phyloP scores from a whole-genome alignment of 495 filamentous ascomycete genomes.

The Neurospora sp. region DNA sequence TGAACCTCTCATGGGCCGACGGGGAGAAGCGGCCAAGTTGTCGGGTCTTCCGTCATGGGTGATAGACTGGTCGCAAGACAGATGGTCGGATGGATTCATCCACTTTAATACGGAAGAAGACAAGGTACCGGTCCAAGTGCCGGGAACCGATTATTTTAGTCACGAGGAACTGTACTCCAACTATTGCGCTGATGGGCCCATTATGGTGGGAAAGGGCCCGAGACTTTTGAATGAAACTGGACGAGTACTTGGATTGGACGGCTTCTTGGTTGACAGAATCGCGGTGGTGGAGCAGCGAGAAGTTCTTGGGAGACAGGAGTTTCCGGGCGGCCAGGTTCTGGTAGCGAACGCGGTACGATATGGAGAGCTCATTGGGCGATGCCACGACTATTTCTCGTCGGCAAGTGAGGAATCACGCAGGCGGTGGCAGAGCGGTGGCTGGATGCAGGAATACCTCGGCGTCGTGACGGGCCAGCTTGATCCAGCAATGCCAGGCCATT shows the following conservation, averaged over 20 bases:
- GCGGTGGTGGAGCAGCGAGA: neutral
- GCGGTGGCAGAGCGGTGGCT: neutral
- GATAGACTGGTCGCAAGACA: neutral
- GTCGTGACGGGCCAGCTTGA: neutral
- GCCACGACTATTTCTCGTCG: neutral
- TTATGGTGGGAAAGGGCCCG: neutral
- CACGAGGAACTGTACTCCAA: neutral
- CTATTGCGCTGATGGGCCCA: neutral
- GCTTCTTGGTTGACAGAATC: neutral
- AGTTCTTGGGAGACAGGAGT: neutral
- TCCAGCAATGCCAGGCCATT: neutral
- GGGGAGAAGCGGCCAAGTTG: neutral
- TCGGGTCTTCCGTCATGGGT: neutral
- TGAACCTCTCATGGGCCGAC: neutral
- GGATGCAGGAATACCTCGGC: neutral
- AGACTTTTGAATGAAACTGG: neutral
- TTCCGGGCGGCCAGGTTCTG: neutral
- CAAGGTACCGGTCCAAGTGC: neutral
- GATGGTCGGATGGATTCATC: neutral
- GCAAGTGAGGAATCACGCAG: neutral
- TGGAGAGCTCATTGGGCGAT: neutral
- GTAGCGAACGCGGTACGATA: neutral
- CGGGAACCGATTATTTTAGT: neutral
- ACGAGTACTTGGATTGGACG: neutral
- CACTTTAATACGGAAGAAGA: neutral